These are phyloP conservation scores for Gynochthodes officinalis DNA, from an alignment of 257 asterid species.

Conservation along the genomic window DNA sequence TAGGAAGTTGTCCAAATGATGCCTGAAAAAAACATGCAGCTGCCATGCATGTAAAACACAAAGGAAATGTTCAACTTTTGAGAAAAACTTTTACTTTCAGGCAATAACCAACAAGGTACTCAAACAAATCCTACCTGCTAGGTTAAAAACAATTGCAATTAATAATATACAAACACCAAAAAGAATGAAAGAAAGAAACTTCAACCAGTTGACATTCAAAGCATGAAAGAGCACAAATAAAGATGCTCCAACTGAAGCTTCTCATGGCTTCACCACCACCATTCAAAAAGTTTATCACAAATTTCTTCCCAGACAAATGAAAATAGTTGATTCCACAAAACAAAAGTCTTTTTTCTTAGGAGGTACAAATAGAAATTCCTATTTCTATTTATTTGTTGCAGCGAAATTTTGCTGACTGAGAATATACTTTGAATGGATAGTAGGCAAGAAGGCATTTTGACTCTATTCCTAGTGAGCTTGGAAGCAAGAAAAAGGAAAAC, in stretches of 20 bases:
- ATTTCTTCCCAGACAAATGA: no score
- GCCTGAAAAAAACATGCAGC: not conserved
- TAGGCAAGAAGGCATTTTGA: not conserved
- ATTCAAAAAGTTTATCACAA: not conserved
- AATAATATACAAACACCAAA: no score
- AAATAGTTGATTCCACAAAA: no score
- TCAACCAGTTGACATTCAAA: not conserved
- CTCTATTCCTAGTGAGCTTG: not conserved
- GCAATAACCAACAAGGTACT: not conserved
- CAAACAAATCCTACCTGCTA: not conserved
- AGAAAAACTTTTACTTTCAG: not conserved
- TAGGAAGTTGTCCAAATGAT: not conserved
- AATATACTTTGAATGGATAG: not conserved
- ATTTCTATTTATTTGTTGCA: not conserved
- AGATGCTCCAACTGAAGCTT: not conserved
- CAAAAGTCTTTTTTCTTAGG: no score
- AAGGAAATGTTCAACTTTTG: not conserved
- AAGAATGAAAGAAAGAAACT: no score
- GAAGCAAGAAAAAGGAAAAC: not conserved
- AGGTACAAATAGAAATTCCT: no score
- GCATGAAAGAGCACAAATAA: not conserved
- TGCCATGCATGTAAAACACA: not conserved
- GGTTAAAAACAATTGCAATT: not conserved
- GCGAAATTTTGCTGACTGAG: not conserved
- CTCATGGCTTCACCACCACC: not conserved